Base-by-base conservation (phyloP, 2,329 filamentous ascomycete genomes). In the Penicillium sp. region DNA sequence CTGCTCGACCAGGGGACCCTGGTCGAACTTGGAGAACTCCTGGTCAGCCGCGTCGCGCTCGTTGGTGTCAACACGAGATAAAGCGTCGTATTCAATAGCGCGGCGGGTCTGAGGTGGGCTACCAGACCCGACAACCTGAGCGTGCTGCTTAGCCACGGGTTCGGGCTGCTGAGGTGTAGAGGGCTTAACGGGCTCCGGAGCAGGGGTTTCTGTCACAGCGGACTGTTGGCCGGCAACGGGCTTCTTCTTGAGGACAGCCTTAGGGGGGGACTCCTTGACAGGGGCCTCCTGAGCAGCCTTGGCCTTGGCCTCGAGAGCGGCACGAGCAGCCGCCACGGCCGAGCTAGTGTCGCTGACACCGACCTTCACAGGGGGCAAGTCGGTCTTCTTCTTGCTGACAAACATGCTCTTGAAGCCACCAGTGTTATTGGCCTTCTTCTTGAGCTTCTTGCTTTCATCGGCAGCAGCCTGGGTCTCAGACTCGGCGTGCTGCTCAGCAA, bases 1-100 rank as follows among this genome's bases (percentile, higher is more conserved):
- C 72, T 95, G 90, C 55, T 98, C 92, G 10, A 84, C 75, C 24
- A 97, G 82, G 1, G 95, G 95, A 2, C 93, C 95, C 76, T 98
- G 93, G 68, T 95, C 90, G 69, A 98, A 98, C 24, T 79, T 80
- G 16, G 83, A 83, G 68, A 87, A 87, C 52, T 80, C 79, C 5
- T 70, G 72, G 44, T 79, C 75, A 14, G 78, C 77, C n/a, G 75
- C 74, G 39, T 71, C 73, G 50, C 73, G 72, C 62, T 80, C 78
- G 53, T 73, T 73, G 33, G 76, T 86, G 66, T 86, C 84, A 35
- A 88, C 80, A 5, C 82, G 84, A 6, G 89, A 88, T 5, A 85
- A 70, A 73, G 79, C 63, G 82, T 80, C 79, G 82, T 82, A 66
- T 68, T 78, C 71, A 78, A 83, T 60, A 81, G 73, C 65, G 82